phyloP scores from a whole-genome alignment of 2,329 filamentous ascomycete genomes.

The Hymenoscyphus infarciens region DNA sequence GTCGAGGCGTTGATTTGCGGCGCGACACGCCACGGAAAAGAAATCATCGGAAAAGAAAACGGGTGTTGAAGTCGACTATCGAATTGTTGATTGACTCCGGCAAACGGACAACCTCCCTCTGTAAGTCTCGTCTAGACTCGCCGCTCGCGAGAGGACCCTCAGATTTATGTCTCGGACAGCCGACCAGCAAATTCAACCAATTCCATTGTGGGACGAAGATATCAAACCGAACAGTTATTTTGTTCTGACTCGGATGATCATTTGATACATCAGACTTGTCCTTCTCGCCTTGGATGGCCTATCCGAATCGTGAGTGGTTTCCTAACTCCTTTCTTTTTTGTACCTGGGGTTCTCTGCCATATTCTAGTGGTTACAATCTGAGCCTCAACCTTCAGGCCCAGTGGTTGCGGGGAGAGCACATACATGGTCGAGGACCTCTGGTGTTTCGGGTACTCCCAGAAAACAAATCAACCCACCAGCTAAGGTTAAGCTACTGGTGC shows the following conservation, averaged over 20 bases:
- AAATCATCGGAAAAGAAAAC: too few relatives aligned
- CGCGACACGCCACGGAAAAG: too few relatives aligned
- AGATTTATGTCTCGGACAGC: neutral
- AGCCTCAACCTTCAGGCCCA: neutral
- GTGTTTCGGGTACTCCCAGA: neutral
- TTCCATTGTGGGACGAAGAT: neutral
- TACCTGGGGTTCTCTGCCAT: neutral
- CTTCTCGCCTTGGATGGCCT: neutral
- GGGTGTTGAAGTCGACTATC: too few relatives aligned
- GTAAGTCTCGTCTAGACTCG: neutral
- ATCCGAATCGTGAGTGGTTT: neutral
- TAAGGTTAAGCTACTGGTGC: neutral
- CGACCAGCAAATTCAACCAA: neutral
- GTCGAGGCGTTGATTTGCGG: neutral
- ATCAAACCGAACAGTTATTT: neutral
- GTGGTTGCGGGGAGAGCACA: constrained; percentile 1
- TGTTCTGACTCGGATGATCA: neutral
- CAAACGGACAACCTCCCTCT: neutral
- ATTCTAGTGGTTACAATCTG: neutral
- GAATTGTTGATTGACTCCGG: neutral
- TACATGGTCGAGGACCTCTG: neutral
- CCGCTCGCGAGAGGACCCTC: neutral
- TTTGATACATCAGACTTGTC: neutral
- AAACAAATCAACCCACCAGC: neutral
- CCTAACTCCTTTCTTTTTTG: neutral